These are phyloP conservation scores for Suillus decipiens DNA, from an alignment of 768 basidiomycete species.

Conservation along the genomic window DNA sequence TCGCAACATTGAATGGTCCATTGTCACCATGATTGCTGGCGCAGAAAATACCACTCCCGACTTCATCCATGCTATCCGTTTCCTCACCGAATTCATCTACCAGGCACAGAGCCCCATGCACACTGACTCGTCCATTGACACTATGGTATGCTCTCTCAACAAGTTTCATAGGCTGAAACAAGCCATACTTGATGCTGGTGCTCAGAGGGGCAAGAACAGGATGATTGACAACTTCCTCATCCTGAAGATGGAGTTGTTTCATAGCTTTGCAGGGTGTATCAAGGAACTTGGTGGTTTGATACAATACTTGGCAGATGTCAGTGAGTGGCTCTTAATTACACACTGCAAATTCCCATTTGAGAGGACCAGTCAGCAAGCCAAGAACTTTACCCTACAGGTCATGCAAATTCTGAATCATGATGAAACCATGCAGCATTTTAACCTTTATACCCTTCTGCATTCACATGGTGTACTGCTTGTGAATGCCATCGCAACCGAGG, in stretches of 20 bases:
- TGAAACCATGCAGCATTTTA: too few relatives aligned
- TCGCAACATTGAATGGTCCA: constrained; percentile 35
- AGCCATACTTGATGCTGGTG: neutral
- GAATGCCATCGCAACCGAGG: too few relatives aligned
- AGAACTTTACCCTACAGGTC: too few relatives aligned
- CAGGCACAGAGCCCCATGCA: constrained; percentile 2
- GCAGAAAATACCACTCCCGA: constrained; percentile 30
- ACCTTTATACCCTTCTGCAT: too few relatives aligned
- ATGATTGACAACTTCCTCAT: neutral
- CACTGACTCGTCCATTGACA: neutral
- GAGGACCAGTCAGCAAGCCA: too few relatives aligned
- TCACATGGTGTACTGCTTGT: too few relatives aligned
- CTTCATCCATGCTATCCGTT: neutral
- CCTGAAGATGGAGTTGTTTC: constrained; percentile 4
- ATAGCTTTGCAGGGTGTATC: neutral
- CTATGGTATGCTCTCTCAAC: neutral
- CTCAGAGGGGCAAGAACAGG: neutral
- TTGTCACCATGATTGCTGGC: constrained; percentile 32
- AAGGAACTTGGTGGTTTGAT: neutral
- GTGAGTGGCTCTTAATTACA: neutral
- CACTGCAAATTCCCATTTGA: too few relatives aligned
- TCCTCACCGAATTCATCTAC: neutral
- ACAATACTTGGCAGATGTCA: neutral
- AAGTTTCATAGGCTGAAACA: neutral
- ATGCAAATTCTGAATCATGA: too few relatives aligned